phyloP scores from a whole-genome alignment of 805 yeast genomes.

The Starmerella apicola region DNA sequence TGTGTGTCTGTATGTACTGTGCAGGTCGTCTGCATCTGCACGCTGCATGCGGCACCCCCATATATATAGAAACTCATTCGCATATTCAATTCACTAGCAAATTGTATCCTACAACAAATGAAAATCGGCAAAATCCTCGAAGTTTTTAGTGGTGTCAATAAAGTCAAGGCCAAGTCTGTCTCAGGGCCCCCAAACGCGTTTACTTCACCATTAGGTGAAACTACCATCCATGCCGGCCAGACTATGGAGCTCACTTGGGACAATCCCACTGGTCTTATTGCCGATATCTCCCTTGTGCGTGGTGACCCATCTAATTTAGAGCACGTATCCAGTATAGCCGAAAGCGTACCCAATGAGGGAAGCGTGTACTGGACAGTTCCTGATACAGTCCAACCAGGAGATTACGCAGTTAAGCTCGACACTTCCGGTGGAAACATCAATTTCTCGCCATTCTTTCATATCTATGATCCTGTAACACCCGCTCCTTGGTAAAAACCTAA shows the following conservation, averaged over 20 bases:
- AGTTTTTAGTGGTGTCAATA: constrained; percentile 6
- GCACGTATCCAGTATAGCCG: constrained; percentile 22
- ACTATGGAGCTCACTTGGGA: constrained; percentile 24
- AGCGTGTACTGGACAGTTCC: constrained; percentile 24
- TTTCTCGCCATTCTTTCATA: constrained; percentile 25
- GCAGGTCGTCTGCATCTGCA: no score
- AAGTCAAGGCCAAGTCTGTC: constrained; percentile 5
- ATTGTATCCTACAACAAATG: no score
- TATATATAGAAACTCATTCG: no score
- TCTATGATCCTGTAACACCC: constrained; percentile 13
- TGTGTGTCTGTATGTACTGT: no score
- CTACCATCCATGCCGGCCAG: constrained; percentile 22
- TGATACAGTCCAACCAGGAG: constrained; percentile 10
- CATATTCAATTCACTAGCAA: no score
- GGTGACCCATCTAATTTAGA: constrained; percentile 23
- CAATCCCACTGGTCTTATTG: constrained; percentile 19
- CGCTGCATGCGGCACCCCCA: no score
- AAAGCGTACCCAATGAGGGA: constrained; percentile 24
- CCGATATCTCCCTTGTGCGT: constrained; percentile 20
- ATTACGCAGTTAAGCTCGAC: constrained; percentile 14
- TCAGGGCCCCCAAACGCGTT: constrained; percentile 7
- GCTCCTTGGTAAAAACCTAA: constrained; percentile 1
- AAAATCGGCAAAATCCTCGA: constrained; percentile 2
- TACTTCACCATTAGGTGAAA: constrained; percentile 13
- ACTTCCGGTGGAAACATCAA: constrained; percentile 20